These are phyloP conservation scores for Claviceps sp. DNA, from an alignment of 2,329 filamentous ascomycete genomes.

Conservation along the genomic window DNA sequence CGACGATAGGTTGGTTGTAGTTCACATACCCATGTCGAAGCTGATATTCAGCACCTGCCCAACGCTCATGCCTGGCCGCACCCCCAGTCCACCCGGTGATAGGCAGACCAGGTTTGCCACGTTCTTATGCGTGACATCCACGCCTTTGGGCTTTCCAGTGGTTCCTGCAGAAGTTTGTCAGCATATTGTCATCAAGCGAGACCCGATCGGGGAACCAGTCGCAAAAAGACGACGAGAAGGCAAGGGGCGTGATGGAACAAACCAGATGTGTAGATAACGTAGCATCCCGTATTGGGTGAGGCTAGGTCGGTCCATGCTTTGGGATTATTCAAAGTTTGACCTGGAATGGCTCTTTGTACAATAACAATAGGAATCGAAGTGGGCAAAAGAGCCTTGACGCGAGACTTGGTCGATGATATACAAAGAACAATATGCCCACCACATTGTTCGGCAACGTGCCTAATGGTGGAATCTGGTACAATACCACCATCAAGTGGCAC, in stretches of 20 bases:
- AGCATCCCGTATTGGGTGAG: conserved; percentile 25
- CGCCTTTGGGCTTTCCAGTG: conserved; percentile 44
- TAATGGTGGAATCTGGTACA: conserved; percentile 33
- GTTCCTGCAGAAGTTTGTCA: conserved; percentile 22
- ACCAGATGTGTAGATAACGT: conserved; percentile 43
- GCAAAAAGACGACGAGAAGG: neutral
- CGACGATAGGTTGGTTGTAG: neutral
- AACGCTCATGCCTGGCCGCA: conserved; percentile 35
- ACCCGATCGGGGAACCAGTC: neutral
- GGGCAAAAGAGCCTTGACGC: conserved; percentile 16
- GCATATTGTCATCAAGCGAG: neutral
- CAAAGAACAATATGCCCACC: conserved; percentile 32
- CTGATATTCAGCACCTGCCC: conserved; percentile 43
- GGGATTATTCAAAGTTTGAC: conserved; percentile 1
- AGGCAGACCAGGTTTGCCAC: conserved; percentile 39
- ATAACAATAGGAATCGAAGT: conserved; percentile 15
- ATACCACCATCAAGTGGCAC: conserved; percentile 44
- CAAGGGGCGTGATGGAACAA: conserved; percentile 2
- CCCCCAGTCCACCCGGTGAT: conserved; percentile 36
- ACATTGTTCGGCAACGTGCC: conserved; percentile 35
- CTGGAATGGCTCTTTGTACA: conserved; percentile 10
- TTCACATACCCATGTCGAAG: conserved; percentile 45
- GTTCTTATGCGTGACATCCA: conserved; percentile 42
- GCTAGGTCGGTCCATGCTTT: conserved; percentile 18
- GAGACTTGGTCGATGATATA: conserved; percentile 23